phyloP scores from a whole-genome alignment of 495 filamentous ascomycete genomes.

The Penicillium egyptiacum region DNA sequence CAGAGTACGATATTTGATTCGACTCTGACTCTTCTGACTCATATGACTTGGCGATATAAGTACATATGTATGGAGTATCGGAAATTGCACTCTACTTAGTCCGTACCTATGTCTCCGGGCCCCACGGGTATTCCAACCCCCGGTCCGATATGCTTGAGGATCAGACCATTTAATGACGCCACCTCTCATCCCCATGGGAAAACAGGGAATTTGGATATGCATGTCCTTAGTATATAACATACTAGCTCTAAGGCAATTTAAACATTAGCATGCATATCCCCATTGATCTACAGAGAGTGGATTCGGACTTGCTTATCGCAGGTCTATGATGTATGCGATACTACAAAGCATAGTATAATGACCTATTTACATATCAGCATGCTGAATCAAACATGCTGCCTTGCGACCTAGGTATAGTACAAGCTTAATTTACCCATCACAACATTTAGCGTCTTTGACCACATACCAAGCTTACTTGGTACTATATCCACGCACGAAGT shows the following conservation, averaged over 20 bases:
- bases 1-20: background rate
- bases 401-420: background rate
- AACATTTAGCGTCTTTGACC: background rate
- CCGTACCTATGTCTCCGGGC: background rate
- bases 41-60: background rate
- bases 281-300: conserved; percentile 7
- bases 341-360: background rate
- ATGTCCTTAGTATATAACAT: background rate
- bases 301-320: conserved; percentile 3
- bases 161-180: conserved; percentile 7
- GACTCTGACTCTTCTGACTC: background rate
- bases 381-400: background rate
- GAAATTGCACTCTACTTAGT: background rate
- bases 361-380: background rate
- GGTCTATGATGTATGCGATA: background rate
- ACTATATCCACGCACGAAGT: no score
- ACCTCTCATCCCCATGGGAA: background rate
- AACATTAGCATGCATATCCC: background rate
- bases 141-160: background rate
- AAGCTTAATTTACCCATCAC: background rate
- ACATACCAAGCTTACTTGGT: background rate
- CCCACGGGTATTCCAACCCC: conserved; percentile 1
- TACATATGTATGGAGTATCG: background rate
- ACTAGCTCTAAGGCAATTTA: background rate
- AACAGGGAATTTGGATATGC: background rate